These are phyloP conservation scores for Allium cepa DNA, from an alignment of 106 monocot species.

Conservation along the genomic window DNA sequence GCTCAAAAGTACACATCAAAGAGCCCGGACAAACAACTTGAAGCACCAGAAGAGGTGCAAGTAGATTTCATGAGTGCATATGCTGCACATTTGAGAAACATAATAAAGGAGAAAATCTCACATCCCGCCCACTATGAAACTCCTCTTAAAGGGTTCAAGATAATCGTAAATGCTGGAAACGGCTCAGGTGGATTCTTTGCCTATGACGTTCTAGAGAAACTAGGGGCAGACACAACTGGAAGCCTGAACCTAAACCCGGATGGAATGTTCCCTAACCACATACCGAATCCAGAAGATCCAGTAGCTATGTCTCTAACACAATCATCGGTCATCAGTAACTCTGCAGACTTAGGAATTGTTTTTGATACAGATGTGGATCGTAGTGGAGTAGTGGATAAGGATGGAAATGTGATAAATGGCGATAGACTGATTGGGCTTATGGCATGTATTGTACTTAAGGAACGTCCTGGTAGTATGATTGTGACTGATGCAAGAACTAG, in stretches of 20 bases:
- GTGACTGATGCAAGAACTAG: conserved; percentile 53
- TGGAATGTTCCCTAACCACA: conserved; percentile 53
- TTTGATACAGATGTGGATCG: conserved; percentile 66
- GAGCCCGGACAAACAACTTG: conserved; percentile 15
- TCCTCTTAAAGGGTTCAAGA: conserved; percentile 44
- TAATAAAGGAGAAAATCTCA: conserved; percentile 31
- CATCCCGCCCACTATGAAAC: conserved; percentile 29
- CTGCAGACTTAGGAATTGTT: conserved; percentile 43
- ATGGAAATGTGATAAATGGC: conserved; percentile 33
- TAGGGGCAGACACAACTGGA: conserved; percentile 48
- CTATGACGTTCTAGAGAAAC: conserved; percentile 31
- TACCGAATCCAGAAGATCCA: conserved; percentile 44
- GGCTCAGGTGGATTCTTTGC: conserved; percentile 61
- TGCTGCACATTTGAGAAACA: conserved; percentile 31
- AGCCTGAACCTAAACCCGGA: conserved; percentile 48
- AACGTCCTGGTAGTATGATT: conserved; percentile 37
- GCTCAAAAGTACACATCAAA: conserved; percentile 25
- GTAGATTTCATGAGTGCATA: conserved; percentile 51
- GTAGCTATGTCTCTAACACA: conserved; percentile 44
- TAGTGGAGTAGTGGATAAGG: conserved; percentile 43
- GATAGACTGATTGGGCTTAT: conserved; percentile 48
- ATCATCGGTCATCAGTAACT: conserved; percentile 21
- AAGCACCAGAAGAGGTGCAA: conserved; percentile 1
- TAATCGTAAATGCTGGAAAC: conserved; percentile 57
- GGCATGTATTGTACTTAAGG: conserved; percentile 35